Percentiles rank a stretch among this genome's conserved stretches.
These are phyloP conservation scores for Myxozyma lipomycoides DNA, from an alignment of 805 yeast species.

Conservation along the genomic window DNA sequence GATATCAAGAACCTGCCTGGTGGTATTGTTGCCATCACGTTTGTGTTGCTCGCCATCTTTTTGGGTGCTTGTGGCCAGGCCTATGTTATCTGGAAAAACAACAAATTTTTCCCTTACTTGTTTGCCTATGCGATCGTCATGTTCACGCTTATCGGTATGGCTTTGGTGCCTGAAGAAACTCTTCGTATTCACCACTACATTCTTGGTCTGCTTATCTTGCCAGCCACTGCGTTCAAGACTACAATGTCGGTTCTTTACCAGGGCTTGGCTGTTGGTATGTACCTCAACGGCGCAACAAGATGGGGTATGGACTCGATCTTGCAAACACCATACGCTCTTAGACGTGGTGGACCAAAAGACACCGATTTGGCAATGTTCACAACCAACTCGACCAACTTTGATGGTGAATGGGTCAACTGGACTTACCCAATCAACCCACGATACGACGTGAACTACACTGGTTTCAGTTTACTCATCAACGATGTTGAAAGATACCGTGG, in stretches of 20 bases:
- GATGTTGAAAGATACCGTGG: conserved; percentile 77
- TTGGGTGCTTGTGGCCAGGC: conserved; percentile 69
- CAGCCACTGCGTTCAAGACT: conserved; percentile 67
- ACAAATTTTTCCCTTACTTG: conserved; percentile 53
- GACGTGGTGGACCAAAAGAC: conserved; percentile 27
- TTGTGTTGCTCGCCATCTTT: conserved; percentile 48
- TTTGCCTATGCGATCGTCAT: conserved; percentile 50
- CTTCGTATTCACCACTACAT: conserved; percentile 68
- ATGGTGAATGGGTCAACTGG: conserved; percentile 26
- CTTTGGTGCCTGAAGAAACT: conserved; percentile 60
- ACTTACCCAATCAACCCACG: conserved; percentile 17
- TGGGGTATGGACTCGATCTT: conserved; percentile 93
- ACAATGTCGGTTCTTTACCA: conserved; percentile 56
- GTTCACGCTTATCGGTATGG: conserved; percentile 44
- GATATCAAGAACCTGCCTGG: conserved; percentile 78
- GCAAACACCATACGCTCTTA: conserved; percentile 52
- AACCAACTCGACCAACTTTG: conserved; percentile 25
- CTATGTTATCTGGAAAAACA: conserved; percentile 67
- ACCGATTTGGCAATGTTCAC: conserved; percentile 27
- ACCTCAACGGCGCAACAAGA: conserved; percentile 77
- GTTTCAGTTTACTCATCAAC: conserved; percentile 65
- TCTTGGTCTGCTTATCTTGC: conserved; percentile 68
- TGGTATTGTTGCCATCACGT: conserved; percentile 58
- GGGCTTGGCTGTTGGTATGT: conserved; percentile 76
- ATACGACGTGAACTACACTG: conserved; percentile 37